Evolutionary conservation across 441 rosid genomes (phyloP).

Genomic region (Flueggea neowawraea): DNA sequence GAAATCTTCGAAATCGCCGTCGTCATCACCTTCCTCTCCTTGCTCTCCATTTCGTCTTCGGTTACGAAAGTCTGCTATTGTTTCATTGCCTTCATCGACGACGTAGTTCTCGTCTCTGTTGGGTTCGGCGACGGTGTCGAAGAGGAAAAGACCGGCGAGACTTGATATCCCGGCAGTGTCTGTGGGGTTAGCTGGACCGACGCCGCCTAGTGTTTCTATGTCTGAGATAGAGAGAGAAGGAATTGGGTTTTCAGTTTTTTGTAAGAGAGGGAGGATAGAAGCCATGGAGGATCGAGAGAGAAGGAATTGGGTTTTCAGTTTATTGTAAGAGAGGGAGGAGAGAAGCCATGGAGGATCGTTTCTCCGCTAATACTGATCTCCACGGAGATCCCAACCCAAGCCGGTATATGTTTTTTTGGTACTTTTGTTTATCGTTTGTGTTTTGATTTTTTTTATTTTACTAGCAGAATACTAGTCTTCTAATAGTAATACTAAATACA

Average conservation of each 20-base stretch:
- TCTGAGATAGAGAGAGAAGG: constrained; percentile 41
- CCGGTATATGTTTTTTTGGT: constrained; percentile 27
- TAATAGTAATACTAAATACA: no score
- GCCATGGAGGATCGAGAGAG: constrained; percentile 93
- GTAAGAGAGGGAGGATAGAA: constrained; percentile 81
- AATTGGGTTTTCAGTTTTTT: constrained; percentile 66
- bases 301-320: no score
- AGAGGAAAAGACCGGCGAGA: constrained; percentile 78
- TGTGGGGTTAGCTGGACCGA: constrained; percentile 22
- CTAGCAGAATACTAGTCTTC: no score
- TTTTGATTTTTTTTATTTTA: no score
- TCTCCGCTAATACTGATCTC: constrained; percentile 37
- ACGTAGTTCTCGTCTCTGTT: constrained; percentile 9
- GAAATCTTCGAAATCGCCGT: constrained; percentile 6
- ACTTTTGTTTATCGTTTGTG: no score
- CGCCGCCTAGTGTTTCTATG: constrained; percentile 20
- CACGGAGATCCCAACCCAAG: constrained; percentile 42
- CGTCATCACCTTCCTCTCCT: constrained; percentile 32
- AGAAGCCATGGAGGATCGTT: no score
- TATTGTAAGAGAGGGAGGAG: no score
- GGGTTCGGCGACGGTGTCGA: constrained; percentile 27
- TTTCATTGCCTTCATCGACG: constrained; percentile 6
- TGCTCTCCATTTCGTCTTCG: constrained; percentile 22
- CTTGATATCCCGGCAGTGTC: constrained; percentile 43
- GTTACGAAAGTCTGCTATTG: constrained; percentile 12